Conservation (phyloP, 2,329 filamentous ascomycete genomes). For the Penicillium janthinellum region DNA sequence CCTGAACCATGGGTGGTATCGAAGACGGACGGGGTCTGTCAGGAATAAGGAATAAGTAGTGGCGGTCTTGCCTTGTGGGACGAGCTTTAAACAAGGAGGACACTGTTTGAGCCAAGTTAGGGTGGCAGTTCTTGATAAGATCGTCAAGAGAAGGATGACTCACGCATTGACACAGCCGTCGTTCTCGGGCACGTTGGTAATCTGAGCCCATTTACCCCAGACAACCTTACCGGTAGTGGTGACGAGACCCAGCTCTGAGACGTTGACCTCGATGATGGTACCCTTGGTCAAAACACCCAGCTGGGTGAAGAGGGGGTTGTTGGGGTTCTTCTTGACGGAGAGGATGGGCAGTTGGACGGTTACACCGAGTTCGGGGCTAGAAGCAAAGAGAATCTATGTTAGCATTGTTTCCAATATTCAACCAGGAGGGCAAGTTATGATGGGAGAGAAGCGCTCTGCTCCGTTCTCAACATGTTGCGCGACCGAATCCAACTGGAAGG, state of each 20-base stretch:
- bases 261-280: constrained; percentile 87
- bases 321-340: constrained; percentile 80
- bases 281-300: constrained; percentile 87
- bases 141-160: not conserved
- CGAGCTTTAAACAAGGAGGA: constrained; percentile 27
- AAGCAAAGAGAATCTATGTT: constrained; percentile 6
- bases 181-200: constrained; percentile 57
- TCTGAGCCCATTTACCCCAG: constrained; percentile 83
- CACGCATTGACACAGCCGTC: constrained; percentile 62
- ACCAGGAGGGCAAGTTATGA: not conserved
- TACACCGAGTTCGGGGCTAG: constrained; percentile 71
- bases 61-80: constrained; percentile 9
- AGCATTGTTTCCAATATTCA: constrained; percentile 6
- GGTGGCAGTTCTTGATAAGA: not conserved
- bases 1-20: constrained; percentile 26
- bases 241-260: constrained; percentile 85
- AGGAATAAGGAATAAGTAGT: constrained; percentile 15
- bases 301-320: constrained; percentile 89
- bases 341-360: constrained; percentile 86
- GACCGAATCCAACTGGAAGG: not conserved
- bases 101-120: constrained; percentile 12
- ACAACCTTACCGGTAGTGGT: constrained; percentile 91
- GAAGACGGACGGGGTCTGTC: constrained; percentile 22
- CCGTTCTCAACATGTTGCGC: not conserved
- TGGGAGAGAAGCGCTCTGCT: not conserved